Conservation (phyloP, 1,139 yeast genomes). For the Saccharomyces pastorianus region DNA sequence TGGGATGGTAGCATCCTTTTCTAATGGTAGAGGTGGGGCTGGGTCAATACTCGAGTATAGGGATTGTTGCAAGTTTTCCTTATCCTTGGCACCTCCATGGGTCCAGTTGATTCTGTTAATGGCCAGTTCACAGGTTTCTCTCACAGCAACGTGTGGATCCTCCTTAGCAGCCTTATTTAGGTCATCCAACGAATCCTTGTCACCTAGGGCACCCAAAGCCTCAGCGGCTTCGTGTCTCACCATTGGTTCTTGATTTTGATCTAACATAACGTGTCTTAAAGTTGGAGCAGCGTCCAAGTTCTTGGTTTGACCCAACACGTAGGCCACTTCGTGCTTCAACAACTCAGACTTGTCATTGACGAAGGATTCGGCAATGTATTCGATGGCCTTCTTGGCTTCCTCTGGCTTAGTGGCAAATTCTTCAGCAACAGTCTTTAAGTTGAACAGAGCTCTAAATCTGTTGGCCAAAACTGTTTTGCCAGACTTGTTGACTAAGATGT, state of each 20-base stretch:
- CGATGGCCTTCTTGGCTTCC: conserved; percentile 56
- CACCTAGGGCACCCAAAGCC: conserved; percentile 94
- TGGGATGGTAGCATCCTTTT: conserved; percentile 49
- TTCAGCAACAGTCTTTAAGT: conserved; percentile 75
- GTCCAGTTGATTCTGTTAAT: conserved; percentile 93
- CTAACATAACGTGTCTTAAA: conserved; percentile 63
- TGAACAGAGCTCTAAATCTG: conserved; percentile 89
- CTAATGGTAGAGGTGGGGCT: conserved; percentile 86
- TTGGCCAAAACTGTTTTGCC: conserved; percentile 71
- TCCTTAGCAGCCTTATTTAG: conserved; percentile 54
- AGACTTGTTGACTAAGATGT: conserved; percentile 51
- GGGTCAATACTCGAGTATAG: conserved; percentile 88
- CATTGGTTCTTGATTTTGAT: conserved; percentile 73
- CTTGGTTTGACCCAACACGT: conserved; percentile 94
- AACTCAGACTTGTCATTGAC: conserved; percentile 70
- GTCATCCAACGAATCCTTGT: conserved; percentile 60
- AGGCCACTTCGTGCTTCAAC: conserved; percentile 95
- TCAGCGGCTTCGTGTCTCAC: conserved; percentile 99
- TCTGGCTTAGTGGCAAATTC: conserved; percentile 45
- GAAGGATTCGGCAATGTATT: conserved; percentile 78
- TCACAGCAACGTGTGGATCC: conserved; percentile 80
- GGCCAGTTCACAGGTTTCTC: conserved; percentile 97
- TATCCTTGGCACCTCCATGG: conserved; percentile 51
- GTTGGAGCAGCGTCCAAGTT: conserved; percentile 70
- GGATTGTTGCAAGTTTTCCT: conserved; percentile 67